Evolutionary conservation across 2,329 filamentous ascomycete species (phyloP), one percentile per base, ranked within the genome.

Genomic region (Monosporascus sp.): DNA sequence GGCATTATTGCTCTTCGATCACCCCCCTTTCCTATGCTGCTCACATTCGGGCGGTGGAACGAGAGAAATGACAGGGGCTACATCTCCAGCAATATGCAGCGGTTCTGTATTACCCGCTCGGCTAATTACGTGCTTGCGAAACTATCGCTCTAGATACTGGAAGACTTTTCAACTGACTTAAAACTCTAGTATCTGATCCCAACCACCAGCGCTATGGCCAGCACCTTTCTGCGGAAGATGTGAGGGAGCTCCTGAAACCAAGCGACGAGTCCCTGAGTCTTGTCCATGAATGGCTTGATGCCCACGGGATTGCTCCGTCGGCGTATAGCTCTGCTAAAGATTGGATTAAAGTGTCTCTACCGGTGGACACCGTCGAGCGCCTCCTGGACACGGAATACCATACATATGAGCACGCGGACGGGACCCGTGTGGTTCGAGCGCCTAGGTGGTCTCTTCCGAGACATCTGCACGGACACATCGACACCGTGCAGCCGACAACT

Each of bases 401-500:
- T 51, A 70, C 77, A 56, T 86, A 77, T 66, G 68, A 77, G 63
- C 79, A 82, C 59, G 67, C 70, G 35, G 77, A 84, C 62, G 82
- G 81, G n/a, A 65, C 73, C 3, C 63, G 72, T 11, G 63, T 83
- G 7, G 72, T 79, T 17, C 76, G 82, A 44, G 74, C 82, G 0
- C 75, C 78, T 1, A 67, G 72, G 41, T 85, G 81, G 81, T 84
- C 80, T 44, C 74, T 86, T 5, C 81, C 82, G 17, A 63, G 61
- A 37, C 77, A 84, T 60, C 71, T 85, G 5, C 80, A 84, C 61
- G 71, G 74, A 48, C 80, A 82, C 61, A 78, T 85, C 56, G 79
- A 84, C 60, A 75, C 78, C 14, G 78, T 85, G 26, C 81, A 85
- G 63, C 82, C 82, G 2, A 85, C 81, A 1, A 84, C 76, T 48